Evolutionary conservation across 495 filamentous ascomycete species (phyloP), one percentile per base, ranked within the genome.

Genomic region (Xylaria cubensis): DNA sequence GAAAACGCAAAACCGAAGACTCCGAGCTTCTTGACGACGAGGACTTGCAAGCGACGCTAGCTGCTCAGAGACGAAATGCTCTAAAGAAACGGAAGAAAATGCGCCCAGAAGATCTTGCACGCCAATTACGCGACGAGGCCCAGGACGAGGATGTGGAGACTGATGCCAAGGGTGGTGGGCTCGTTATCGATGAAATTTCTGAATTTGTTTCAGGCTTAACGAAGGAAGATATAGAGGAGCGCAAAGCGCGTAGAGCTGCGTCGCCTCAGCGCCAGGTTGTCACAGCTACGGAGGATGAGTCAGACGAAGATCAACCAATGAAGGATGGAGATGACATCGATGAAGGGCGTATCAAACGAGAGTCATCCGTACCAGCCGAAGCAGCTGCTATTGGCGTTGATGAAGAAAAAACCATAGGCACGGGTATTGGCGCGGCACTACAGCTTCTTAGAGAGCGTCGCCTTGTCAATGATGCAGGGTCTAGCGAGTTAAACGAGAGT

Each of bases 141-240:
- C 88, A 81, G 86, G 88, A 48, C 77, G 84, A 62, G 77, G 84
- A 80, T 80, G 50, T 80, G 0, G 81, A 83, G 15, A 77, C 73
- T 6, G 83, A 83, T 1, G 83, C 85, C 13, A 85, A 81, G 72
- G 90, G 89, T 34, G 88, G 87, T 19, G 95, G 95, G 39, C 84
- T 98, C 13, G 87, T 98, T 17, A 94, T 99, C 69, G 94, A 98
- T 74, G 95, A 98, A 78, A 97, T 95, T 17, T 92, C 94, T 4
- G 94, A 97, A 73, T 99, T 99, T 78, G 93, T 99, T 34, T 91
- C 94, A 24, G 93, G 94, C 74, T 80, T 99, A 66, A 89, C 91
- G 74, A 91, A 90, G 73, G 82, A 87, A n/a, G 89, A 84, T 3
- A 90, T 91, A 64, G 89, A 90, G n/a, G 91, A 93, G 73, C 87